phyloP scores from a whole-genome alignment of 1,284 basidiomycete species.

The Meira nashicola region DNA sequence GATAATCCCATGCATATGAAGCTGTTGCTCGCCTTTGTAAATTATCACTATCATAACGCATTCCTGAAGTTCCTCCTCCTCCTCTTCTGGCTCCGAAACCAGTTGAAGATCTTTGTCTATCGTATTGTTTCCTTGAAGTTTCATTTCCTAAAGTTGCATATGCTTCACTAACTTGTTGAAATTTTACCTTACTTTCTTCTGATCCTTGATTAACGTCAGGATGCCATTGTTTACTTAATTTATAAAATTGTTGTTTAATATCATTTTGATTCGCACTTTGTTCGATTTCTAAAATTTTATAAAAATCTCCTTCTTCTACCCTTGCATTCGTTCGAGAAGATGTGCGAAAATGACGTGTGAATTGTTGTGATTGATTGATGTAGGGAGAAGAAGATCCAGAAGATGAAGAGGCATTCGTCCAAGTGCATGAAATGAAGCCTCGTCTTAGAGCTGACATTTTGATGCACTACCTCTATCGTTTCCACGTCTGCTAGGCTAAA shows the following conservation, averaged over 20 bases:
- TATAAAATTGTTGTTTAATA: conserved; percentile 52
- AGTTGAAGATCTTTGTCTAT: background rate
- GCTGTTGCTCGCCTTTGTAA: conserved; percentile 33
- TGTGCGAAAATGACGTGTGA: no score
- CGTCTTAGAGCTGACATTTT: no score
- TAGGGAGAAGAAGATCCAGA: no score
- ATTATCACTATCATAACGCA: conserved; percentile 31
- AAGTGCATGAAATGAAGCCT: no score
- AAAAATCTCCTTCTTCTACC: conserved; percentile 20
- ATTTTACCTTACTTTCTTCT: conserved; percentile 39
- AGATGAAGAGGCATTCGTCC: no score
- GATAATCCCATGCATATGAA: conserved; percentile 50
- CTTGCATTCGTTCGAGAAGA: no score
- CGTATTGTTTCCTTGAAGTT: conserved; percentile 18
- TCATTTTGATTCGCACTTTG: conserved; percentile 38
- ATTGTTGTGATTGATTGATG: no score
- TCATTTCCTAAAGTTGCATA: conserved; percentile 40
- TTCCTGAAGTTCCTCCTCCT: conserved; percentile 10
- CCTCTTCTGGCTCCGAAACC: conserved; percentile 15
- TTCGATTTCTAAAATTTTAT: conserved; percentile 28
- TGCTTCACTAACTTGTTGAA: conserved; percentile 49
- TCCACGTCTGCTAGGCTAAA: no score
- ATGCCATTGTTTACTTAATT: conserved; percentile 41
- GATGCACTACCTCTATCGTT: no score
- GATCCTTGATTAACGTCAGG: conserved; percentile 46